Conservation (phyloP, 2,329 filamentous ascomycete species). For the Alternaria postmessia region DNA sequence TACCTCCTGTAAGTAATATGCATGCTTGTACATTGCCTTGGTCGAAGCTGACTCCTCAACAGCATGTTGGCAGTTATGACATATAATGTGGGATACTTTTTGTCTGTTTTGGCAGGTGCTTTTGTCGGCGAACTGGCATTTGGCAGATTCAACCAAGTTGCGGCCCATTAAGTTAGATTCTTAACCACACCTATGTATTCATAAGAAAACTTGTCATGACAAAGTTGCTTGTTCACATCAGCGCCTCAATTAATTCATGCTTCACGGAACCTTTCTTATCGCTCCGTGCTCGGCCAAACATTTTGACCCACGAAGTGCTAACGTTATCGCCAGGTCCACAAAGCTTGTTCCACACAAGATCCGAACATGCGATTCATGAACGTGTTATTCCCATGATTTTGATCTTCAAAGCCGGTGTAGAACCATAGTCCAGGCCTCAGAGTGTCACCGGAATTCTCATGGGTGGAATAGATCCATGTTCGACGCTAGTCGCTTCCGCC, state of each 20-base stretch:
- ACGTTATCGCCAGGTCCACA: not conserved
- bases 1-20: slow-evolving; percentile 79
- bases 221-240: not conserved
- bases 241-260: not conserved
- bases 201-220: not conserved
- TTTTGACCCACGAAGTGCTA: not conserved
- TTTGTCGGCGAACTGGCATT: slow-evolving; percentile 87
- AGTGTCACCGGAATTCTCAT: slow-evolving; percentile 11
- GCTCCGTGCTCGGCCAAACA: not conserved
- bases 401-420: not conserved
- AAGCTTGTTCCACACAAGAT: not conserved
- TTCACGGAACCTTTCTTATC: not conserved
- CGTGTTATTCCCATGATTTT: slow-evolving; percentile 5
- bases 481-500: slow-evolving; percentile 25
- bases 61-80: slow-evolving; percentile 96
- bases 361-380: not conserved
- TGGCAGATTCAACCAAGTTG: slow-evolving; percentile 68
- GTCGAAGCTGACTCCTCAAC: slow-evolving; percentile 28
- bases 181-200: not conserved
- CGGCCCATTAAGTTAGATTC: slow-evolving; percentile 8
- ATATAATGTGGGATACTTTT: slow-evolving; percentile 84
- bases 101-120: slow-evolving; percentile 77
- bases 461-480: slow-evolving; percentile 26
- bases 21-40: not conserved
- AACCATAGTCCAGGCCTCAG: not conserved